Evolutionary conservation across 768 basidiomycete species (phyloP).

Genomic region (Austroboletus eburneus): DNA sequence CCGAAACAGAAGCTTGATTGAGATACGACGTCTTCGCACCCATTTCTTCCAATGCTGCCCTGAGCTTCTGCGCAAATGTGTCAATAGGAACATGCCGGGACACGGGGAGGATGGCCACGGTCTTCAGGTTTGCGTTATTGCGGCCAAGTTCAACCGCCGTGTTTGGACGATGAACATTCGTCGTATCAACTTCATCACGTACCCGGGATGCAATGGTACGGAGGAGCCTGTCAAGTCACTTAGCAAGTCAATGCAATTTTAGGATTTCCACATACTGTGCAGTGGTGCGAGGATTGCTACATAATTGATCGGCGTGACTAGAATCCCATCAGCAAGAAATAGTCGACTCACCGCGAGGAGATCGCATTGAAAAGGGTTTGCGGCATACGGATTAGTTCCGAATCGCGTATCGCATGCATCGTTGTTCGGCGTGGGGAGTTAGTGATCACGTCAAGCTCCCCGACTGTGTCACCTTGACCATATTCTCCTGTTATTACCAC

Average conservation of each 20-base stretch:
- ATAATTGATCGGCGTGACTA: conserved; percentile 1
- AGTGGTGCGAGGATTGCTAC: conserved; percentile 79
- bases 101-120: conserved; percentile 87
- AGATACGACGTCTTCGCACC: conserved; percentile 92
- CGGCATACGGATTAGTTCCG: conserved; percentile 95
- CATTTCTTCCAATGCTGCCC: conserved; percentile 82
- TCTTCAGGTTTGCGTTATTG: conserved; percentile 88
- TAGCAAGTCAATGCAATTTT: background rate
- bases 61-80: conserved; percentile 85
- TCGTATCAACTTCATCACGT: conserved; percentile 71
- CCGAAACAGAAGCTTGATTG: conserved; percentile 90
- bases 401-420: conserved; percentile 96
- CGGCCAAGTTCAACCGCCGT: conserved; percentile 59
- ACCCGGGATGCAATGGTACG: conserved; percentile 93
- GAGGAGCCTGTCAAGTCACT: conserved; percentile 48
- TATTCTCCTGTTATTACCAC: conserved; percentile 88
- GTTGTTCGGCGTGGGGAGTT: conserved; percentile 83
- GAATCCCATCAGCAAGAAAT: background rate
- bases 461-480: conserved; percentile 95
- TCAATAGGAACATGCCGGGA: conserved; percentile 86
- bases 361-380: conserved; percentile 98
- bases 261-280: conserved; percentile 53
- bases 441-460: conserved; percentile 97
- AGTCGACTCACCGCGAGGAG: conserved; percentile 59
- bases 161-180: conserved; percentile 48